A percentile compares a stretch with the other conserved stretches of the same genome.
These are phyloP conservation scores for Gossypium stocksii DNA, from an alignment of 345 rosid genomes.

Conservation along the genomic window DNA sequence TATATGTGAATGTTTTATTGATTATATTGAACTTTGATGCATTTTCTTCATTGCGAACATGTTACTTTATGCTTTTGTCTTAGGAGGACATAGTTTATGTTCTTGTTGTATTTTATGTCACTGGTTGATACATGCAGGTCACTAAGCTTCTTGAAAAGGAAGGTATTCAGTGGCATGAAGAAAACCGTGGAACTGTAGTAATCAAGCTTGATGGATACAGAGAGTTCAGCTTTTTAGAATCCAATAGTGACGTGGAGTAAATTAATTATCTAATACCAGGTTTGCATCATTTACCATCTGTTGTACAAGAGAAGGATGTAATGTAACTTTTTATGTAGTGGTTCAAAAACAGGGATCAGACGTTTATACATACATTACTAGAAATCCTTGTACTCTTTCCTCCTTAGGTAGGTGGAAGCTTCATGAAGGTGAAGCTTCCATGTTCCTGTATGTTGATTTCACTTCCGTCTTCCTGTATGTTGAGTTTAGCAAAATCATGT, in stretches of 20 bases:
- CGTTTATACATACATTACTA: conserved; percentile 22
- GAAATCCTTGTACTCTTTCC: not conserved
- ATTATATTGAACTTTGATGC: not conserved
- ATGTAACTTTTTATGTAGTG: conserved; percentile 5
- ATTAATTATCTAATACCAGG: conserved; percentile 3
- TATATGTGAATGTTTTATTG: not conserved
- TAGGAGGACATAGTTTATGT: not conserved
- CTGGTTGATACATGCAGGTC: conserved; percentile 40
- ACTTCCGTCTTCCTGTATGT: conserved; percentile 8
- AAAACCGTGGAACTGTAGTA: conserved; percentile 72
- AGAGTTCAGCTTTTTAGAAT: conserved; percentile 66
- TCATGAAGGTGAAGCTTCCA: not conserved
- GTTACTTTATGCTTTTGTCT: not conserved
- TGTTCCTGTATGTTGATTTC: conserved; percentile 9
- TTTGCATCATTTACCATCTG: not conserved
- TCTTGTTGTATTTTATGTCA: not conserved
- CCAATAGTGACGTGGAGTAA: conserved; percentile 56
- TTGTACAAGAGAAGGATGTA: conserved; percentile 11
- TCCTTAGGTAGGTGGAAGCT: conserved; percentile 4
- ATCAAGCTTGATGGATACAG: conserved; percentile 54
- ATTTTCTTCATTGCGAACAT: not conserved
- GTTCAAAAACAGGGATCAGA: not conserved
- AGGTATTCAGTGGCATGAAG: conserved; percentile 60
- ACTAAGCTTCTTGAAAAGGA: conserved; percentile 54
- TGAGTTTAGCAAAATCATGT: not conserved